Conservation (phyloP, 2,329 filamentous ascomycete genomes). For the Fusarium guadeloupense region DNA sequence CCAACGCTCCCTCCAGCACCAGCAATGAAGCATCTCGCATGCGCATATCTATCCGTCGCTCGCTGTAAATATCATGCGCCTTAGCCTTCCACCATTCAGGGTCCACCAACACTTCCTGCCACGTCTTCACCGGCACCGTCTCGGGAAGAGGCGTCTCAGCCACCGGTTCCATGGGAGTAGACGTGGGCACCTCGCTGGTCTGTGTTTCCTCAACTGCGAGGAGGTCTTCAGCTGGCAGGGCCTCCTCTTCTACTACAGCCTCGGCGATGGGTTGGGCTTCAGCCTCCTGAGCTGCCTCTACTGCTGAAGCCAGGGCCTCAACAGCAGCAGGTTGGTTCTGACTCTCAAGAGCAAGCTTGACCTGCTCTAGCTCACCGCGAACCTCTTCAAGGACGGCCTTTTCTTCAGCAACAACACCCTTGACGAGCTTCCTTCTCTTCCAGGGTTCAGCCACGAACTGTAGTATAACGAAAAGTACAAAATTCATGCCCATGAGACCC, state of each 20-base stretch:
- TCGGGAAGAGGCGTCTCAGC: slow-evolving; percentile 9
- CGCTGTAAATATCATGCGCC: slow-evolving; percentile 70
- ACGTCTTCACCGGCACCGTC: slow-evolving; percentile 41
- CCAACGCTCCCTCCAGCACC: slow-evolving; percentile 71
- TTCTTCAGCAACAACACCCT: slow-evolving; percentile 82
- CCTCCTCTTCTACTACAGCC: slow-evolving; percentile 14
- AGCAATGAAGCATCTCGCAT: slow-evolving; percentile 77
- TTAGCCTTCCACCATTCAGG: slow-evolving; percentile 59
- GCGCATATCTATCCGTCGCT: slow-evolving; percentile 68
- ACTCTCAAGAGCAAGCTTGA: slow-evolving; percentile 45
- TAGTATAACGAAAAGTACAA: slow-evolving; percentile 84
- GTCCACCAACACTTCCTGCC: slow-evolving; percentile 56
- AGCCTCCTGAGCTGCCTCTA: slow-evolving; percentile 10
- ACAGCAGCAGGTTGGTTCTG: slow-evolving; percentile 33
- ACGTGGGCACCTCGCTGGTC: slow-evolving; percentile 4
- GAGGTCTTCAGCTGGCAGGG: not conserved
- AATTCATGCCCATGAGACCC: slow-evolving; percentile 97
- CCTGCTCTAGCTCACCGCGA: slow-evolving; percentile 52
- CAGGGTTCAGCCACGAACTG: slow-evolving; percentile 94
- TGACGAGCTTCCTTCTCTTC: slow-evolving; percentile 82
- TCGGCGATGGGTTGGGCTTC: slow-evolving; percentile 4
- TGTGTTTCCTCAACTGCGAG: not conserved
- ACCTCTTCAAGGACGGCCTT: slow-evolving; percentile 65
- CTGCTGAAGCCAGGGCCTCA: slow-evolving; percentile 20
- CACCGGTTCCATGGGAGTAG: slow-evolving; percentile 4